Evolutionary conservation across 2,329 filamentous ascomycete genomes (phyloP).

Genomic region (Penicillium sp.): DNA sequence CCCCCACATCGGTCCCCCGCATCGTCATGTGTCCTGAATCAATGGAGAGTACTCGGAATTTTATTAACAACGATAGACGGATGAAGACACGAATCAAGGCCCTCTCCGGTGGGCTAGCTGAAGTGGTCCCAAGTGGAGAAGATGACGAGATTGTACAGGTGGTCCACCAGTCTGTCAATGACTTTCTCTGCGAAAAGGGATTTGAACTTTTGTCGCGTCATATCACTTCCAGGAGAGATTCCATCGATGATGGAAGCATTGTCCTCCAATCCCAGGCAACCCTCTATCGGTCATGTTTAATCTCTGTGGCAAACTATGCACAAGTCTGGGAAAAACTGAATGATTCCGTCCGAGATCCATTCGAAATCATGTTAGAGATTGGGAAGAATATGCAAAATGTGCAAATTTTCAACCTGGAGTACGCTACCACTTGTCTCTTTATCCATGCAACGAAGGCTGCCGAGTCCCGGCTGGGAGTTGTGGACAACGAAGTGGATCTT

Average conservation of each 20-base stretch:
- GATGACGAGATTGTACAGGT: neutral
- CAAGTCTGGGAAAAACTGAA: neutral
- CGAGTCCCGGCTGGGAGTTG: neutral
- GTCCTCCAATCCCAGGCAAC: neutral
- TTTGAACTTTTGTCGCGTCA: neutral
- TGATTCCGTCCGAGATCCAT: neutral
- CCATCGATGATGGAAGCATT: neutral
- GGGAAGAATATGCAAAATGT: too few species aligned
- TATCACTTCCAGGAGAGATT: neutral
- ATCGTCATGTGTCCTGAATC: neutral
- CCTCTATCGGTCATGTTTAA: neutral
- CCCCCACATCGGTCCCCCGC: neutral
- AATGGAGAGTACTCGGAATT: neutral
- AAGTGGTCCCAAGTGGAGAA: neutral
- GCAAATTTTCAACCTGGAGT: neutral
- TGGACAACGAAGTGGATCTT: neutral
- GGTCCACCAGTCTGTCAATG: neutral
- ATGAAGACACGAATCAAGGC: neutral
- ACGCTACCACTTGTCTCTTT: neutral
- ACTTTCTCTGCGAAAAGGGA: neutral
- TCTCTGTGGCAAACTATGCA: neutral
- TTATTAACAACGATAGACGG: neutral
- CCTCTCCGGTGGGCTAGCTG: neutral
- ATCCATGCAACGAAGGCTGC: neutral
- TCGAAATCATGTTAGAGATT: neutral